phyloP scores from a whole-genome alignment of 2,329 filamentous ascomycete species.

The Passalora sequoiae region DNA sequence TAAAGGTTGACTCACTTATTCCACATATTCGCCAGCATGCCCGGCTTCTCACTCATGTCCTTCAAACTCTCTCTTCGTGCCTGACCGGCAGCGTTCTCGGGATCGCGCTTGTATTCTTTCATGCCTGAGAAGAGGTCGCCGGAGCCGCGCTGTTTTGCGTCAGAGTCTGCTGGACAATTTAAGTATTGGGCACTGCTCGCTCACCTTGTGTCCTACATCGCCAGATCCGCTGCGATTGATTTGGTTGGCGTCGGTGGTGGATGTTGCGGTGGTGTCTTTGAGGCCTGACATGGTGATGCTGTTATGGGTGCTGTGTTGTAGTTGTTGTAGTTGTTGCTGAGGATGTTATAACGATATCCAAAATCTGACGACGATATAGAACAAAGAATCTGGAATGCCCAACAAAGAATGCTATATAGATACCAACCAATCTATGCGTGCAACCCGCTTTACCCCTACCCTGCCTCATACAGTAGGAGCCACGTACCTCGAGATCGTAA shows the following conservation, averaged over 20 bases:
- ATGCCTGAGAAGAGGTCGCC: slow-evolving; percentile 3
- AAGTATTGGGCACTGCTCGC: too few relatives aligned
- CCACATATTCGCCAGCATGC: slow-evolving; percentile 4
- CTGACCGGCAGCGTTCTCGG: background rate
- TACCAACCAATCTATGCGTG: too few relatives aligned
- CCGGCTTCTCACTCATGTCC: slow-evolving; percentile 2
- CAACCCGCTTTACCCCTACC: too few relatives aligned
- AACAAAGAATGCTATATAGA: background rate
- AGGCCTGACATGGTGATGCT: background rate
- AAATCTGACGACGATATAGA: background rate
- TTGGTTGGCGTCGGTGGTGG: background rate
- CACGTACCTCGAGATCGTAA: background rate
- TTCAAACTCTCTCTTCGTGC: slow-evolving; percentile 2
- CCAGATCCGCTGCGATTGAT: background rate
- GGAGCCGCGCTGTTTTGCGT: too few relatives aligned
- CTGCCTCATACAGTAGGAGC: background rate
- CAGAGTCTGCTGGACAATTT: too few relatives aligned
- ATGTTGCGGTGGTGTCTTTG: background rate
- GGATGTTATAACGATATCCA: background rate
- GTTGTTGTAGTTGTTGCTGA: background rate
- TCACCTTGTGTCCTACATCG: slow-evolving; percentile 3
- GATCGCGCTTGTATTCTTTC: slow-evolving; percentile 6
- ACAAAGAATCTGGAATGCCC: background rate
- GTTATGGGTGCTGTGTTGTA: background rate
- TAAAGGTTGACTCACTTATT: background rate